Conservation (phyloP, 2,329 filamentous ascomycete species). For the Rachicladosporium sp. region DNA sequence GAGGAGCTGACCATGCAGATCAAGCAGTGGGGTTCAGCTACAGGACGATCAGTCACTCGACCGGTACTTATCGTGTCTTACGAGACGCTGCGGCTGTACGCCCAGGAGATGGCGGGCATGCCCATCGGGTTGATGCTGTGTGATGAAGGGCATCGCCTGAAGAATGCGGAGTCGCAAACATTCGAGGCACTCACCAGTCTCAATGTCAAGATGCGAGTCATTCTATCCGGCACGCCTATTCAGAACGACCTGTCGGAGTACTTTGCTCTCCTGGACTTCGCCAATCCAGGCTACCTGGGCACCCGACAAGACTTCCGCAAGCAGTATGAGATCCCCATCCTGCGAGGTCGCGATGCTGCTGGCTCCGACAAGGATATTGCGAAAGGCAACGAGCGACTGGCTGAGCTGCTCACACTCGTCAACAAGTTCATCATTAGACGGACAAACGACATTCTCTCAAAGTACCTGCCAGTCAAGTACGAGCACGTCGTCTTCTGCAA, state of each 20-base stretch:
- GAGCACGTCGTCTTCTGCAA: constrained; percentile 99
- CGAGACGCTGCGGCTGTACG: constrained; percentile 83
- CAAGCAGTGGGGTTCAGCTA: constrained; percentile 87
- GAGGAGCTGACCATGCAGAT: constrained; percentile 83
- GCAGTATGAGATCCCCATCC: constrained; percentile 81
- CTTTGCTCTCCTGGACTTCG: constrained; percentile 90
- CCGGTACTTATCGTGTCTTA: constrained; percentile 97
- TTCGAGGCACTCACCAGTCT: constrained; percentile 83
- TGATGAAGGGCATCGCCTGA: constrained; percentile 90
- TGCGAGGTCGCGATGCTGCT: constrained; percentile 80
- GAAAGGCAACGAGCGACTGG: constrained; percentile 70
- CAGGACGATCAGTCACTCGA: constrained; percentile 75
- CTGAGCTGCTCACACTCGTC: constrained; percentile 69
- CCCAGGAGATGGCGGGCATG: constrained; percentile 77
- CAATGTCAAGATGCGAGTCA: constrained; percentile 83
- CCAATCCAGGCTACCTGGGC: constrained; percentile 84
- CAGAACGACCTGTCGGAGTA: constrained; percentile 99
- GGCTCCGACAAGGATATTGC: constrained; percentile 72
- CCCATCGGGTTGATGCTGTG: constrained; percentile 88
- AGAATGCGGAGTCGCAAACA: constrained; percentile 92
- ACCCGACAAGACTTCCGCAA: constrained; percentile 87
- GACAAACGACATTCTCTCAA: constrained; percentile 94
- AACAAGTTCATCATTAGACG: constrained; percentile 98
- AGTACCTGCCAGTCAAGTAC: constrained; percentile 96
- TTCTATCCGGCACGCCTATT: constrained; percentile 91